Percentiles rank a stretch among this genome's conserved stretches.
These are phyloP conservation scores for Botrytis hyacinthi DNA, from an alignment of 2,329 filamentous ascomycete species.

Conservation along the genomic window DNA sequence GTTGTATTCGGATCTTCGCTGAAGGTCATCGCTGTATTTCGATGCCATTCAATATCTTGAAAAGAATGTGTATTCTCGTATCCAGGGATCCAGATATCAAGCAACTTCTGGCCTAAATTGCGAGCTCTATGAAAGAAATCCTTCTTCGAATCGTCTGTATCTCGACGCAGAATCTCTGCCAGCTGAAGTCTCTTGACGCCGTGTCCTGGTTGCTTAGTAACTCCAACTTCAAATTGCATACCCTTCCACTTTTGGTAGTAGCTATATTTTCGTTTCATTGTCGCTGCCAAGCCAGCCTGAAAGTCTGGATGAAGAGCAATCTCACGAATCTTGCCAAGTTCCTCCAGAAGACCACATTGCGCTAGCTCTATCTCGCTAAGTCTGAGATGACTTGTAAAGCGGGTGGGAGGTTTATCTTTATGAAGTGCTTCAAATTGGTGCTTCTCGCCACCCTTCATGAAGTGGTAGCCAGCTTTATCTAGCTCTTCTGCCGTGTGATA, in stretches of 20 bases:
- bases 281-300: not conserved
- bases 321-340: not conserved
- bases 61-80: not conserved
- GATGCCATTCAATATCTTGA: not conserved
- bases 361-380: not conserved
- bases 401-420: not conserved
- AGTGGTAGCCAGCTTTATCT: not conserved
- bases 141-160: not conserved
- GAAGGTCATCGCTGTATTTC: not conserved
- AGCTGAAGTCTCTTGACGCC: not conserved
- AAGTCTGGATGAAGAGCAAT: not conserved
- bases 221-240: not conserved
- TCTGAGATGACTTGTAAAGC: not conserved
- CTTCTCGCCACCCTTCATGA: conserved; percentile 5
- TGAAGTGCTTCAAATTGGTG: not conserved
- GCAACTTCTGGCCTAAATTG: not conserved
- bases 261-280: not conserved
- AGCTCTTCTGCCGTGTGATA: not conserved
- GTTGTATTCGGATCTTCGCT: not conserved
- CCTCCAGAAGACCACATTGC: not conserved
- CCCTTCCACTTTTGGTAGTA: not conserved
- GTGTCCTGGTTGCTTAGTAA: not conserved
- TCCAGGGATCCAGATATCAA: not conserved
- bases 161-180: not conserved
- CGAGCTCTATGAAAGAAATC: not conserved